Evolutionary conservation across 2,329 filamentous ascomycete species (phyloP).

Genomic region (Aspergillus sp.): DNA sequence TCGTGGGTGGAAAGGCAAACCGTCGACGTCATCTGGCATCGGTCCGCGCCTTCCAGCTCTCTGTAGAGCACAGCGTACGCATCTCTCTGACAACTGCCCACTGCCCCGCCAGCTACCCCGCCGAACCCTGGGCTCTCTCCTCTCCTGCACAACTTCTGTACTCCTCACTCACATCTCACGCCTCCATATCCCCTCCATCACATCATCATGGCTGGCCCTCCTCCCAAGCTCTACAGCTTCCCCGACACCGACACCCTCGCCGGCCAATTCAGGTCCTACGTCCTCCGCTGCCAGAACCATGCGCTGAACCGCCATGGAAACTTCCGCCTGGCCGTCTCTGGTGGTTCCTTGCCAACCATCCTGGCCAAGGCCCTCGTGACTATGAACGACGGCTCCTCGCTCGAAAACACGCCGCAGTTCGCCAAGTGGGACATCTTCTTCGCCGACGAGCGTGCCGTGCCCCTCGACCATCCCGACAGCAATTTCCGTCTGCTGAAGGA

Average conservation of each 20-base stretch:
- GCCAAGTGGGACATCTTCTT: constrained; percentile 97
- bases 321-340: constrained; percentile 90
- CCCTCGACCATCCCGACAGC: constrained; percentile 83
- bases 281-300: constrained; percentile 70
- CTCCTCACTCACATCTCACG: constrained; percentile 3
- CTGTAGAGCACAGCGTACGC: too few relatives aligned
- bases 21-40: too few relatives aligned
- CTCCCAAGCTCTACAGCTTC: constrained; percentile 69
- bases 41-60: too few relatives aligned
- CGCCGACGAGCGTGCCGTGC: constrained; percentile 90
- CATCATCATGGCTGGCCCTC: constrained; percentile 29
- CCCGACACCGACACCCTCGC: constrained; percentile 60
- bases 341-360: constrained; percentile 81
- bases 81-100: too few relatives aligned
- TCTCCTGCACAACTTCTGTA: too few relatives aligned
- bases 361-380: constrained; percentile 75
- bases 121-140: neutral
- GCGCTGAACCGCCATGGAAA: constrained; percentile 68
- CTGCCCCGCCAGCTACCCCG: neutral
- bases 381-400: constrained; percentile 36
- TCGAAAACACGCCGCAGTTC: constrained; percentile 64
- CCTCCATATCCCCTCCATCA: constrained; percentile 2
- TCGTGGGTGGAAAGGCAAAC: too few relatives aligned
- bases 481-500: constrained; percentile 84
- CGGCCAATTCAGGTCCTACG: constrained; percentile 66